A percentile compares a stretch with the other conserved stretches of the same genome.
phyloP scores from a whole-genome alignment of 1,284 basidiomycete genomes.

The Cryptococcus sp. region DNA sequence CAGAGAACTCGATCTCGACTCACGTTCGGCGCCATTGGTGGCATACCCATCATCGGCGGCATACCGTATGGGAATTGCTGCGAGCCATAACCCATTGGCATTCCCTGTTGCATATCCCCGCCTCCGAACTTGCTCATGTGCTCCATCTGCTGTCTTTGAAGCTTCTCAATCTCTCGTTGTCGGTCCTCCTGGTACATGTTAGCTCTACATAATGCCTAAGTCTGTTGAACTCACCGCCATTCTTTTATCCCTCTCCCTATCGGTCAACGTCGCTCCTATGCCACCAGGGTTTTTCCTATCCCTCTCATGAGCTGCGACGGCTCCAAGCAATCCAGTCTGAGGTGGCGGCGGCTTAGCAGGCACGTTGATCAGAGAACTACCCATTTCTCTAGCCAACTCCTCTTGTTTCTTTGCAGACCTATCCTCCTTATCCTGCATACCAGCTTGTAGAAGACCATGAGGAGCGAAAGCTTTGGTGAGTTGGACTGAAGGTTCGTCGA shows the following conservation, averaged over 20 bases:
- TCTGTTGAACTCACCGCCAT: constrained; percentile 53
- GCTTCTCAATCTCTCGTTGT: constrained; percentile 83
- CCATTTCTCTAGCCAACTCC: constrained; percentile 81
- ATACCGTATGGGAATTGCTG: constrained; percentile 20
- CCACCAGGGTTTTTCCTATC: constrained; percentile 92
- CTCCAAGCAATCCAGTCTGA: constrained; percentile 89
- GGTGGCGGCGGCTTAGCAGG: constrained; percentile 91
- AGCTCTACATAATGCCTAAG: neutral
- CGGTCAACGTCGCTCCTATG: constrained; percentile 86
- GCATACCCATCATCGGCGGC: constrained; percentile 33
- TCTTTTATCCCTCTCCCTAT: constrained; percentile 87
- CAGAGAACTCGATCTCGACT: constrained; percentile 1
- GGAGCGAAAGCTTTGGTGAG: constrained; percentile 91
- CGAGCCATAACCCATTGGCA: constrained; percentile 13
- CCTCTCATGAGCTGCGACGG: constrained; percentile 89
- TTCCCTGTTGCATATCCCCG: constrained; percentile 23
- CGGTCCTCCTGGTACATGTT: constrained; percentile 62
- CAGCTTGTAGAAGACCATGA: constrained; percentile 88
- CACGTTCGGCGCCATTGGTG: constrained; percentile 46
- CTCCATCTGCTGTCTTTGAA: constrained; percentile 81
- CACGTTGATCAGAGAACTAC: constrained; percentile 86
- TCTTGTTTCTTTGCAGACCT: constrained; percentile 92
- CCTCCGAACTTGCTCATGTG: constrained; percentile 63
- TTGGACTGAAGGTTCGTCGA: constrained; percentile 66
- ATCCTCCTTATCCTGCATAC: constrained; percentile 90